Evolutionary conservation across 139 green algal genomes (phyloP).

Genomic region (Chlamydomonas eustigma): DNA sequence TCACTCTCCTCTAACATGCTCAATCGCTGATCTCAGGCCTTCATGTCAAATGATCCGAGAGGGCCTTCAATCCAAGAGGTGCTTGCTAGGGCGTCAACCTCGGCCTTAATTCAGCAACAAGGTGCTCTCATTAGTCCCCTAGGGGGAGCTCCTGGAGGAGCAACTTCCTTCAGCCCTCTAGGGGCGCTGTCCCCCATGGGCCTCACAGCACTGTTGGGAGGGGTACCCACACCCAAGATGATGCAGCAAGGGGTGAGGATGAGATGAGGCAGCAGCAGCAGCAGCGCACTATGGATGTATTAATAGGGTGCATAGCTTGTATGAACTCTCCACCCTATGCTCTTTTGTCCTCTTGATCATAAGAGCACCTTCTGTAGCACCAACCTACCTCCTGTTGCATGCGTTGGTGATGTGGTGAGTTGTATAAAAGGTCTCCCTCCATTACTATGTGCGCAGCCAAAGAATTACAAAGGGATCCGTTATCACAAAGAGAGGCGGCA

Average conservation of each 20-base stretch:
- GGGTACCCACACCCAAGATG: background rate
- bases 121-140: background rate
- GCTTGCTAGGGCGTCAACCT: background rate
- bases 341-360: too few species aligned
- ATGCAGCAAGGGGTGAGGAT: background rate
- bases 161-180: background rate
- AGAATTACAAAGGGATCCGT: background rate
- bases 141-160: background rate
- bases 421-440: background rate
- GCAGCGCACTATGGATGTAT: constrained; percentile 7
- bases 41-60: background rate
- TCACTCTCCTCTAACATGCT: background rate
- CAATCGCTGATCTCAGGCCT: background rate
- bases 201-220: background rate
- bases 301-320: too few species aligned
- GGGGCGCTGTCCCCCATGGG: background rate
- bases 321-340: too few species aligned
- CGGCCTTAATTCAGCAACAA: background rate
- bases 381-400: background rate
- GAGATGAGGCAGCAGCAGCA: too few species aligned
- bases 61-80: background rate
- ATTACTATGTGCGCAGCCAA: background rate
- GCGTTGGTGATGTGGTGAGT: too few species aligned
- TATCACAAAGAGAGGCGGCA: constrained; percentile 12
- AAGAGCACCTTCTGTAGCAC: background rate